Percentiles rank a stretch among this genome's conserved stretches.
phyloP scores from a whole-genome alignment of 768 basidiomycete species.

The Agaricus blazei region DNA sequence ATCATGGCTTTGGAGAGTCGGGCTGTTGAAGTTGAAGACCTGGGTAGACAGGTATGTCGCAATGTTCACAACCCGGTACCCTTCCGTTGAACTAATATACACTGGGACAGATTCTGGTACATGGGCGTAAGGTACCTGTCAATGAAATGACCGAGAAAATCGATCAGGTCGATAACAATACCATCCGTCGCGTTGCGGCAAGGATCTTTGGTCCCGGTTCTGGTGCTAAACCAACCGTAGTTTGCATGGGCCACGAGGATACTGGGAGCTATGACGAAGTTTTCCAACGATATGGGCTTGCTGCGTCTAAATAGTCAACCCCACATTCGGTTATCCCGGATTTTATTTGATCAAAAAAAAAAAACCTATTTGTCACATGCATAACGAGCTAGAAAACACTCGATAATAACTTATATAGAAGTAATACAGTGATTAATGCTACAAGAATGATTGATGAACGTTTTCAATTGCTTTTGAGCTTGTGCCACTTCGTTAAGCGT shows the following conservation, averaged over 20 bases:
- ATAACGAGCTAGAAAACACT: neutral
- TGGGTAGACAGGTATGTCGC: conserved; percentile 73
- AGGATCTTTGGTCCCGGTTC: conserved; percentile 67
- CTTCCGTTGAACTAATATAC: conserved; percentile 1
- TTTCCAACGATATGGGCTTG: conserved; percentile 69
- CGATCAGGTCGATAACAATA: conserved; percentile 65
- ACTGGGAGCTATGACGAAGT: conserved; percentile 59
- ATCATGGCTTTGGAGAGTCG: conserved; percentile 94
- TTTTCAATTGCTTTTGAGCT: conserved; percentile 16
- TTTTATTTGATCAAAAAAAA: neutral
- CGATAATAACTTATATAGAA: no score
- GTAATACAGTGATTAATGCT: neutral
- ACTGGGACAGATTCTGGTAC: conserved; percentile 65
- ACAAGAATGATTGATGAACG: no score
- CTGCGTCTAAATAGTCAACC: conserved; percentile 14
- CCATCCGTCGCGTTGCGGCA: conserved; percentile 70
- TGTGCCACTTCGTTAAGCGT: conserved; percentile 61
- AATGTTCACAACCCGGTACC: neutral
- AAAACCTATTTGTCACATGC: neutral
- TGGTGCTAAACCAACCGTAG: conserved; percentile 67
- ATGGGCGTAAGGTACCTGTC: conserved; percentile 80
- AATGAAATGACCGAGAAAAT: conserved; percentile 88
- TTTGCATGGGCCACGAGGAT: conserved; percentile 81
- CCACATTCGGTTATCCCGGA: neutral
- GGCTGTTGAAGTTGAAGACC: conserved; percentile 80